Conservation (phyloP, 1,284 basidiomycete genomes). For the Microbotryomycetes sp. region DNA sequence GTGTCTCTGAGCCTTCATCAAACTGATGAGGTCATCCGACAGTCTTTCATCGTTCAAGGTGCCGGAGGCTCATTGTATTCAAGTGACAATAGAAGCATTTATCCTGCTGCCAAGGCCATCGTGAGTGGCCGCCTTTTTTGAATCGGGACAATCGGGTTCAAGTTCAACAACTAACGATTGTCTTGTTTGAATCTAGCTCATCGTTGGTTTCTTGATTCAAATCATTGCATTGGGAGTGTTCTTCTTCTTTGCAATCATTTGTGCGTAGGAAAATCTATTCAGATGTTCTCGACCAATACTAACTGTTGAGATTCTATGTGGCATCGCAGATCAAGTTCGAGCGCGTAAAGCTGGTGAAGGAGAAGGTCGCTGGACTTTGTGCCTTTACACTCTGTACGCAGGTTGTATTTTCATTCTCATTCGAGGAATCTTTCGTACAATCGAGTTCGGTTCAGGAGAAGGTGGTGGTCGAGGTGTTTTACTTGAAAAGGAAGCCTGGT, state of each 20-base stretch:
- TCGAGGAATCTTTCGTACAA: conserved; percentile 25
- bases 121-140: not conserved
- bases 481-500: conserved; percentile 20
- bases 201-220: conserved; percentile 29
- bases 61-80: conserved; percentile 28
- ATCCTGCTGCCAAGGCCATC: conserved; percentile 25
- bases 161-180: not conserved
- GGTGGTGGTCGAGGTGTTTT: conserved; percentile 16
- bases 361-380: conserved; percentile 15
- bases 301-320: not conserved
- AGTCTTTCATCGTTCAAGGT: conserved; percentile 28
- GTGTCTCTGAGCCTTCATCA: not conserved
- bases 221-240: conserved; percentile 29
- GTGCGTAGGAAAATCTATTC: not conserved
- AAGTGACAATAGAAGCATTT: conserved; percentile 13
- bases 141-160: not conserved
- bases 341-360: conserved; percentile 13
- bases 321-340: conserved; percentile 18
- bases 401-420: conserved; percentile 7
- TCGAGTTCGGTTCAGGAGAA: conserved; percentile 22
- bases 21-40: not conserved
- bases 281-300: not conserved
- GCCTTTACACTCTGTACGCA: conserved; percentile 27
- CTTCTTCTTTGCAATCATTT: conserved; percentile 18
- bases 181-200: conserved; percentile 1